Base-by-base conservation (phyloP, 805 yeast species). In the Hanseniaspora valbyensis region DNA sequence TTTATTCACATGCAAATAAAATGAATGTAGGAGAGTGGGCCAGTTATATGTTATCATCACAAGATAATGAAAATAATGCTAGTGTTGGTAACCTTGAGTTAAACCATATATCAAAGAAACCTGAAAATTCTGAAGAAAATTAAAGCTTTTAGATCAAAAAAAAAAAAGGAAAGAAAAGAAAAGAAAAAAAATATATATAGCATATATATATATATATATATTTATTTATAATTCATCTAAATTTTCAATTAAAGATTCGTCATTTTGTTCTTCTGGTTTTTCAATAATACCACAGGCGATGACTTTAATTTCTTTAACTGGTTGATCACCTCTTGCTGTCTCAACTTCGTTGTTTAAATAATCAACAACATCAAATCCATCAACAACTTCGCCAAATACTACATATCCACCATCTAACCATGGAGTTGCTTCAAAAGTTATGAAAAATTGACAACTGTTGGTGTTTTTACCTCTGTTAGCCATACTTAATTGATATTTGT, bases 351-450 rank as follows among this genome's bases (percentile, higher is more conserved):
- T 66, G 69, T 88, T 95, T 61, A 92, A 78, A 66, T 76, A 73
- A 57, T 73, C 68, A 51, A 90, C 85, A 45, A 87, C 77, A 56
- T 90, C 95, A 71, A 79, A 73, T 44, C 97, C 97, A 52, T 82
- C 88, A 16, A 87, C 53, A 51, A 92, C 96, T 69, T 87, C 86
- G 57, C 98, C 98, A 61, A 92, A 92, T 38, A 92, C 98, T 63
- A 92, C 98, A 68, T 92, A 98, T 59, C 72, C 79, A 56, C 94
- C 92, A 63, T 92, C 87, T 63, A 92, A 77, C 97, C 98, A 92
- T 44, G 81, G 70, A 32, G 77, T 75, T 21, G 83, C 95, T 25
- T 96, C 89, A 45, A 67, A 64, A 61, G 95, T 88, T 70, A 92
- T 83, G 75, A 89, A 89, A 66, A 89, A 89, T 69, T 88, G 96